Conservation (phyloP, 768 basidiomycete genomes). For the Russula sp. region DNA sequence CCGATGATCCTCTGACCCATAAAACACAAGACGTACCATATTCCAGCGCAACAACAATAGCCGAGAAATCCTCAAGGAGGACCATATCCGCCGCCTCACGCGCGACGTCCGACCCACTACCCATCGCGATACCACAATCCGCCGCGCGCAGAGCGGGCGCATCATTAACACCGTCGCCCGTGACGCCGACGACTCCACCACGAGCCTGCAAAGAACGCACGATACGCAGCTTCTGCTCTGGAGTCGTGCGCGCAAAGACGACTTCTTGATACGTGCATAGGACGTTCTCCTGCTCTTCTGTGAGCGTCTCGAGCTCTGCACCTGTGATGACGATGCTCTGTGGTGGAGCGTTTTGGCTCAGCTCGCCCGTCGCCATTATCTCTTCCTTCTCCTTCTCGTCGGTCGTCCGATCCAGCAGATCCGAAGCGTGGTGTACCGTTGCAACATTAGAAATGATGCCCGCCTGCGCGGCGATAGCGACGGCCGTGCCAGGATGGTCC, state of each 20-base stretch:
- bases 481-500: conserved; percentile 58
- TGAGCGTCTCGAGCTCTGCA: conserved; percentile 32
- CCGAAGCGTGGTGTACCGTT: conserved; percentile 39
- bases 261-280: conserved; percentile 45
- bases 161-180: conserved; percentile 66
- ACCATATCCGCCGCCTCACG: conserved; percentile 61
- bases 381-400: conserved; percentile 38
- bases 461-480: conserved; percentile 62
- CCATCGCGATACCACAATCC: conserved; percentile 62
- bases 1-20: background rate
- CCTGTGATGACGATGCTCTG: conserved; percentile 47
- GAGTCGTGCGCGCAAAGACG: conserved; percentile 61
- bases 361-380: background rate
- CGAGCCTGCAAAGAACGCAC: conserved; percentile 55
- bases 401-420: conserved; percentile 38
- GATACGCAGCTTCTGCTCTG: conserved; percentile 63
- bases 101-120: conserved; percentile 50
- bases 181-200: conserved; percentile 57
- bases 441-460: conserved; percentile 48
- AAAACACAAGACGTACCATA: conserved; percentile 44
- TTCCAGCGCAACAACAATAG: conserved; percentile 60
- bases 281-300: conserved; percentile 28
- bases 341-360: conserved; percentile 9
- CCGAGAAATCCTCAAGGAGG: conserved; percentile 62
- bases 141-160: conserved; percentile 57